A percentile compares a stretch with the other conserved stretches of the same genome.
These are phyloP conservation scores for Uncinocarpus reesii DNA, from an alignment of 2,329 filamentous ascomycete genomes.

Conservation along the genomic window DNA sequence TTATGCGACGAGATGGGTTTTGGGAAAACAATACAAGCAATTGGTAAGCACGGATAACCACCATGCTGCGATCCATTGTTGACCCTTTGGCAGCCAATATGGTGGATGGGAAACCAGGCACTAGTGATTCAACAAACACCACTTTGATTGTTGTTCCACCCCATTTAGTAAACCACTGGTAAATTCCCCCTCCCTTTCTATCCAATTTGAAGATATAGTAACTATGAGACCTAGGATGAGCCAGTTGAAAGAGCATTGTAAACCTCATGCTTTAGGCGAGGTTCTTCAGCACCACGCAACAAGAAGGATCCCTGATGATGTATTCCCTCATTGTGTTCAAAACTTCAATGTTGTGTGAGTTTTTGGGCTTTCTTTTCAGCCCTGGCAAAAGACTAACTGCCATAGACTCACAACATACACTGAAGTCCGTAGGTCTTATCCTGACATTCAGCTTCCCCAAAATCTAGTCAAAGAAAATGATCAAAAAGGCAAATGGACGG, in stretches of 20 bases:
- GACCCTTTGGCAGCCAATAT: conserved; percentile 25
- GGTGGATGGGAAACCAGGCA: conserved; percentile 25
- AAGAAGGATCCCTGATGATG: conserved; percentile 16
- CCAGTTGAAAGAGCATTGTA: conserved; percentile 28
- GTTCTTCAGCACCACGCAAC: conserved; percentile 23
- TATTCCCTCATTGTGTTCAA: conserved; percentile 19
- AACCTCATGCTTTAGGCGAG: conserved; percentile 17
- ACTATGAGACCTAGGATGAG: conserved; percentile 19
- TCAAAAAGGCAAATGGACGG: conserved; percentile 21
- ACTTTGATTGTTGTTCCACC: conserved; percentile 33
- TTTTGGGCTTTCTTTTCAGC: background rate
- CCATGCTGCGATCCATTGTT: conserved; percentile 8
- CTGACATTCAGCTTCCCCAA: conserved; percentile 19
- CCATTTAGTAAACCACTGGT: conserved; percentile 29
- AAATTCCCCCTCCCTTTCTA: background rate
- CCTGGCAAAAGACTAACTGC: conserved; percentile 8
- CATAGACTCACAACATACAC: conserved; percentile 32
- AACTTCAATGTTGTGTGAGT: conserved; percentile 22
- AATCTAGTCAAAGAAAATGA: conserved; percentile 16
- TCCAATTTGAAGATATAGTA: background rate
- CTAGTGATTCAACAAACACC: conserved; percentile 20
- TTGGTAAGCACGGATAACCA: conserved; percentile 21
- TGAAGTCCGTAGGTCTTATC: conserved; percentile 29
- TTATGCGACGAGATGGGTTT: conserved; percentile 36
- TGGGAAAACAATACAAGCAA: conserved; percentile 32